Conservation (phyloP, 305 asterid species). For the Fraxinus xanthoxyloides region DNA sequence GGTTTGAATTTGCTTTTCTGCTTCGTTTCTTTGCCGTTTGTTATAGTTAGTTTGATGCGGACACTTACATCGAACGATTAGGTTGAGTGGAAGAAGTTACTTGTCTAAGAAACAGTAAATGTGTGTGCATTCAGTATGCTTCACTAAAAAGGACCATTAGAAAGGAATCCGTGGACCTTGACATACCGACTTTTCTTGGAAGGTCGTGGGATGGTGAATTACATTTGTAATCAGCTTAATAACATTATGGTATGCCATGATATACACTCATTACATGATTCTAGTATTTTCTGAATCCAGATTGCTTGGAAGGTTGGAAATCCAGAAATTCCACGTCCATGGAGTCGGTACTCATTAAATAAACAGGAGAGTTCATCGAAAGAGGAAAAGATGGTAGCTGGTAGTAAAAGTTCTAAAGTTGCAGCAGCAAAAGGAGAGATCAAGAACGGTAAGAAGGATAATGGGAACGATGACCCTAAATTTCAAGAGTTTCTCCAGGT, state of each 20-base stretch:
- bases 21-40: not conserved
- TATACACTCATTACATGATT: constrained; percentile 6
- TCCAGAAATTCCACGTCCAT: constrained; percentile 75
- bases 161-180: not conserved
- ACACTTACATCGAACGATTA: not conserved
- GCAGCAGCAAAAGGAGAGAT: constrained; percentile 37
- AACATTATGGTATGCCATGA: not conserved
- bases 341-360: constrained; percentile 82
- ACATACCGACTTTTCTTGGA: constrained; percentile 10
- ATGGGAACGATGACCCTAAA: constrained; percentile 58
- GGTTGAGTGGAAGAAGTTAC: not conserved
- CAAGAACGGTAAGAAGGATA: constrained; percentile 43
- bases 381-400: constrained; percentile 33
- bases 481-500: constrained; percentile 83
- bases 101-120: not conserved
- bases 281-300: constrained; percentile 40
- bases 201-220: constrained; percentile 3
- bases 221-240: not conserved
- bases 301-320: constrained; percentile 86
- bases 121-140: not conserved
- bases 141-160: not conserved
- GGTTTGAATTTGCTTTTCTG: constrained; percentile 39
- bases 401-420: constrained; percentile 30
- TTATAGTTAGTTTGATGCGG: not conserved
- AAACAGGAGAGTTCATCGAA: constrained; percentile 38